Evolutionary conservation across 2,329 filamentous ascomycete genomes (phyloP), one percentile per base, ranked within the genome.

Genomic region (Fusarium globosum): DNA sequence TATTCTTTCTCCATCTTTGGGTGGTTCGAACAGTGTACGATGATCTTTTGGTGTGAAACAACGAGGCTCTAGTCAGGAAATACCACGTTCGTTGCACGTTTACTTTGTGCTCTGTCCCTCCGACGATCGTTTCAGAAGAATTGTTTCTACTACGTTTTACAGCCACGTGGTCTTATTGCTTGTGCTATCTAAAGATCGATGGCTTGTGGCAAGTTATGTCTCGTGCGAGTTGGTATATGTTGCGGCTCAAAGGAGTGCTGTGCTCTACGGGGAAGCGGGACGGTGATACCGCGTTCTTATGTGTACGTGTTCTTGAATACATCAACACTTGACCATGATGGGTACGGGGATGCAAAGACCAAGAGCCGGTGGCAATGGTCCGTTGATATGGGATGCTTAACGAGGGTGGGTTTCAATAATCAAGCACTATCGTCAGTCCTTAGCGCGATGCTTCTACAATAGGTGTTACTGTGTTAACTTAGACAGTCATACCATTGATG

Each of bases 41-140:
- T 65, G 30, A 38, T 61, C 26, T 21, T 33, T 43, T 51, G 35
- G 39, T 30, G 59, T 61, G 36, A 38, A 56, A 48, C 39, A n/a
- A 12, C 43, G 51, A 66, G 52, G 70, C 43, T 68, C 58, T 57
- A 52, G 58, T 57, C 42, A 48, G 45, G 42, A 60, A 64, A 73
- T 74, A 69, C 59, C 36, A 60, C 53, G n/a, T 57, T 74, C 55
- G 68, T 73, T 73, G 51, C 35, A 72, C 68, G 36, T 61, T 46
- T 12, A 56, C 13, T n/a, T 36, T 66, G 35, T 71, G 39, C 28
- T 66, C 43, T 73, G 65, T 70, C 43, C 43, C 36, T 61, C 60
- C 20, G 33, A 33, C 49, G 35, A 72, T 71, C 42, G 43, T 52
- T 62, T 56, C 41, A 63, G 33, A 41, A 62, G 53, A 53, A 52